phyloP scores from a whole-genome alignment of 345 rosid species.

The Stellera chamaejasme region DNA sequence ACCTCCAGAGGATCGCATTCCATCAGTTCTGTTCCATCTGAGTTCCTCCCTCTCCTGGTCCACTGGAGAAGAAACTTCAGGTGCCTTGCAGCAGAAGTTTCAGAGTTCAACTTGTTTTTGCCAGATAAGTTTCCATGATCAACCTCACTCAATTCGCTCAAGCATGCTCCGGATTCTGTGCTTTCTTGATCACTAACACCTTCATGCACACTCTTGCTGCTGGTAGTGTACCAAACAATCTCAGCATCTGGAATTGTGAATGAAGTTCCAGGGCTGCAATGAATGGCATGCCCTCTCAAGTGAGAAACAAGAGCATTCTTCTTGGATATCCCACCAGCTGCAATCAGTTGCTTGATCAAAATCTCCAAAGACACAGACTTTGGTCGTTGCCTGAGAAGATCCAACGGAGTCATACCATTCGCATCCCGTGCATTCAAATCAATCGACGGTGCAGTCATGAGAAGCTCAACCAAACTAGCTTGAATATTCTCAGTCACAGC shows the following conservation, averaged over 20 bases:
- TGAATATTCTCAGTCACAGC: conserved; percentile 70
- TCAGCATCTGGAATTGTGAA: conserved; percentile 82
- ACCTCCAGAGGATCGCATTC: conserved; percentile 24
- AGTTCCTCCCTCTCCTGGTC: conserved; percentile 41
- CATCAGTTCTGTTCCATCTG: conserved; percentile 13
- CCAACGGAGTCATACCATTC: conserved; percentile 71
- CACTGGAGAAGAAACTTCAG: conserved; percentile 63
- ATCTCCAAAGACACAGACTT: conserved; percentile 61
- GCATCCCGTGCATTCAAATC: conserved; percentile 56
- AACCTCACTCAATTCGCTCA: conserved; percentile 36
- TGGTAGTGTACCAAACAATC: conserved; percentile 64
- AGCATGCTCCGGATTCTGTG: conserved; percentile 29
- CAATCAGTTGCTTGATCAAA: conserved; percentile 63
- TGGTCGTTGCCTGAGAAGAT: conserved; percentile 67
- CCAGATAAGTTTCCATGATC: conserved; percentile 14
- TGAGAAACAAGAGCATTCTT: conserved; percentile 39
- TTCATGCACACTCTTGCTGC: conserved; percentile 26
- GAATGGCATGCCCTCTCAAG: conserved; percentile 46
- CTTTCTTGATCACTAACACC: conserved; percentile 25
- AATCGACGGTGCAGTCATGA: conserved; percentile 47
- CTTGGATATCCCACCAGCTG: conserved; percentile 72
- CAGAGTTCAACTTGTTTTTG: conserved; percentile 22
- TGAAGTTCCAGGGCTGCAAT: conserved; percentile 77
- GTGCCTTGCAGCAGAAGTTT: conserved; percentile 35
- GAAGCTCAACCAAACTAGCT: conserved; percentile 52